These are phyloP conservation scores for Colletotrichum scovillei DNA, from an alignment of 2,329 filamentous ascomycete species.

Conservation along the genomic window DNA sequence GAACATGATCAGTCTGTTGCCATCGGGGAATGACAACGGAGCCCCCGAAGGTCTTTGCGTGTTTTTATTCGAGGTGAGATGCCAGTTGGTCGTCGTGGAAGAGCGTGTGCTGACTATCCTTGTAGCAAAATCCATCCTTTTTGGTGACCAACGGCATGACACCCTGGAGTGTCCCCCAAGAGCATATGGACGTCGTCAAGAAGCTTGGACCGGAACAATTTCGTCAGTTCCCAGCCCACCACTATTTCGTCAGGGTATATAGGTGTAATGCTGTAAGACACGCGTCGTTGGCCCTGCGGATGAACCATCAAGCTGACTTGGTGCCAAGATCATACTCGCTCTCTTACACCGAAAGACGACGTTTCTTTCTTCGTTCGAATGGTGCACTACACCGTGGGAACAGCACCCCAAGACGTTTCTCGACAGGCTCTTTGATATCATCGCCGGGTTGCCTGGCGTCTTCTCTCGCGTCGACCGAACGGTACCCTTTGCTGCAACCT, in stretches of 20 bases:
- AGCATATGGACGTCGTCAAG: conserved; percentile 49
- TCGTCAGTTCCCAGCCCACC: conserved; percentile 64
- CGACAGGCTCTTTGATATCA: conserved; percentile 64
- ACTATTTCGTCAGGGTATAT: conserved; percentile 68
- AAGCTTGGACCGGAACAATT: conserved; percentile 59
- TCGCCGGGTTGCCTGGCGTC: conserved; percentile 59
- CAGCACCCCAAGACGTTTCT: conserved; percentile 61
- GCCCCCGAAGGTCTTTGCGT: conserved; percentile 56
- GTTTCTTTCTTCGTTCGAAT: conserved; percentile 63
- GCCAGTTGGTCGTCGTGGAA: neutral
- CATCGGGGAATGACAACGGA: conserved; percentile 42
- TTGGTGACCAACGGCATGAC: conserved; percentile 44
- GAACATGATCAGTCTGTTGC: conserved; percentile 56
- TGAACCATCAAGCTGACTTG: neutral
- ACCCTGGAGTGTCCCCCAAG: conserved; percentile 50
- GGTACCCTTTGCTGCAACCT: conserved; percentile 50
- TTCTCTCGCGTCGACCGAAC: conserved; percentile 58
- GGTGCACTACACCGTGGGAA: conserved; percentile 64
- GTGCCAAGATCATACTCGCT: conserved; percentile 55
- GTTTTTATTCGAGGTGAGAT: conserved; percentile 65
- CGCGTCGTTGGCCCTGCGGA: neutral
- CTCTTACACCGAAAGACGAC: conserved; percentile 61
- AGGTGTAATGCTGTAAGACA: conserved; percentile 62
- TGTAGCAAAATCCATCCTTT: conserved; percentile 58
- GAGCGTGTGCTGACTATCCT: neutral